Evolutionary conservation across 2,329 filamentous ascomycete genomes (phyloP), one percentile per base, ranked within the genome.

Genomic region (Colletotrichum navitas): DNA sequence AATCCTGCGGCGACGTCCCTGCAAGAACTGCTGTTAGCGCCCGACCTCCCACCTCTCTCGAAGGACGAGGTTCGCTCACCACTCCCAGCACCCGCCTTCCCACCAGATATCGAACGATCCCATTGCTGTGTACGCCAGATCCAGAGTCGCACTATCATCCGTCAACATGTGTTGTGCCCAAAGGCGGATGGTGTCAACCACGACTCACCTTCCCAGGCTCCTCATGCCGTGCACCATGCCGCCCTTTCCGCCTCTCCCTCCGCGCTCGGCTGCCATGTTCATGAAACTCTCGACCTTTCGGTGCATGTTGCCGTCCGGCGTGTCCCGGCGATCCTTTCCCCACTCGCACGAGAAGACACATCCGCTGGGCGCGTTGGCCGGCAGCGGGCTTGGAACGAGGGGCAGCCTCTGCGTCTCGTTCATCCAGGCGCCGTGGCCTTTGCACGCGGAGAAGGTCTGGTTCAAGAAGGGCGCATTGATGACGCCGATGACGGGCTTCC

Each of bases 41-140:
- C 91, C 4, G 94, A n/a, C 18, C 21, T 11, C 52, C 5, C 32
- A 3, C 2, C n/a, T 32, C 24, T 32, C 26, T 92, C 75, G 94
- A 16, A 36, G 51, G n/a, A 12, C 29, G 11, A 32, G 64, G 21
- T 29, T 73, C 2, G 79, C 85, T 74, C 76, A 91, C 90, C 92
- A 94, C 80, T 94, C 93, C 92, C 92, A 94, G 76, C 92, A 94
- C 0, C 92, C 92, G 3, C 92, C 92, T 78, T 94, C 92, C 92
- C 92, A 94, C 92, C 92, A 94, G 14, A 94, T 93, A 80, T 94
- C 92, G 74, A 94, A 91, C 0, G 89, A 85, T 0, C 92, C 92
- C 87, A 92, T 92, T 16, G 93, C 92, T 12, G 89, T 89, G 78
- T 94, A 94, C 0, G 92, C 92, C 60, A 94, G 80, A 79, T 94